Conservation (phyloP, 352 stramenopile genomes). For the Phytophthora tentaculata region DNA sequence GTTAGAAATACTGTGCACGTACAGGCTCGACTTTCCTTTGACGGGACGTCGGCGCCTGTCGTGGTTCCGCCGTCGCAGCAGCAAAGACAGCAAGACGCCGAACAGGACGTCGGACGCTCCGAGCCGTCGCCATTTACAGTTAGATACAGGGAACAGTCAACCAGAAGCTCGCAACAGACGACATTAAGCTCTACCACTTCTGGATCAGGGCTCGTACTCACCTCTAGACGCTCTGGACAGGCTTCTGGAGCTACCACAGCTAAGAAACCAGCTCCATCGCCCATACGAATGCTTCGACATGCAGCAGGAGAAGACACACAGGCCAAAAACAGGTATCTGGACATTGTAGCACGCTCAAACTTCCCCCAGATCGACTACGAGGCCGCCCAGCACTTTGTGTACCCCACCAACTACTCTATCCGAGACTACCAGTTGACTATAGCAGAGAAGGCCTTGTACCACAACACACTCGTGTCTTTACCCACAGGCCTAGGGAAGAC, state of each 20-base stretch:
- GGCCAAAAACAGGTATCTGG: conserved; percentile 66
- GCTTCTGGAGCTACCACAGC: neutral
- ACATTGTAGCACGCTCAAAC: conserved; percentile 40
- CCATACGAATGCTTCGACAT: conserved; percentile 21
- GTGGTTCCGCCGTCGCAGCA: conserved; percentile 7
- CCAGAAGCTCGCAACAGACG: conserved; percentile 20
- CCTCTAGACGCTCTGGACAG: conserved; percentile 19
- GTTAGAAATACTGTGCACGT: conserved; percentile 65
- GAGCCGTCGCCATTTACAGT: conserved; percentile 10
- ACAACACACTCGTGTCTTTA: conserved; percentile 99
- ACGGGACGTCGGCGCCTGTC: conserved; percentile 13
- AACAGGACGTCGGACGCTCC: neutral
- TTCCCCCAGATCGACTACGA: conserved; percentile 69
- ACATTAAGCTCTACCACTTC: neutral
- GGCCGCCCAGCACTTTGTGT: conserved; percentile 77
- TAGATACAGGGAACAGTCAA: conserved; percentile 8
- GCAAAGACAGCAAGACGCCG: conserved; percentile 5
- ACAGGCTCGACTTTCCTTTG: conserved; percentile 73
- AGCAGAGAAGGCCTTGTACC: conserved; percentile 91
- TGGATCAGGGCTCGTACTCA: conserved; percentile 15
- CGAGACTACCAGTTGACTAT: conserved; percentile 97
- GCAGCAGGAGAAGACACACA: conserved; percentile 58
- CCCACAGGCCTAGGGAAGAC: conserved; percentile 99
- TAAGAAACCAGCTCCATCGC: conserved; percentile 6
- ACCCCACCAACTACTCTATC: conserved; percentile 91